phyloP scores from a whole-genome alignment of 2,329 filamentous ascomycete genomes.

The Sporothrix sp. region DNA sequence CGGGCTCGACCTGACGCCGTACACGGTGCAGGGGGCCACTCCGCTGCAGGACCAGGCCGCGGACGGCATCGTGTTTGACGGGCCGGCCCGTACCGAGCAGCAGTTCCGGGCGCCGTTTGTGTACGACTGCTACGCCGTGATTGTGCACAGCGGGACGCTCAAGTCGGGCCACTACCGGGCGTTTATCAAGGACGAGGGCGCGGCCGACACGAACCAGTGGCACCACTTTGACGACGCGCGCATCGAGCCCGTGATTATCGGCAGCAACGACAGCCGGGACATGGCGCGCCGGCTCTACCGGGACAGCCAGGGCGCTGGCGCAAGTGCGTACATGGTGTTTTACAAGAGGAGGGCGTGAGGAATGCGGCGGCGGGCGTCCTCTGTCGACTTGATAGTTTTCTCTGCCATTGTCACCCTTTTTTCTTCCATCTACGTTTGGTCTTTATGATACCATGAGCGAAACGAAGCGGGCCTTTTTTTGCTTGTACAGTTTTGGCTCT shows the following conservation, averaged over 20 bases:
- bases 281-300: slow-evolving; percentile 18
- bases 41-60: slow-evolving; percentile 1
- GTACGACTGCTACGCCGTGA: slow-evolving; percentile 81
- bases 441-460: slow-evolving; percentile 11
- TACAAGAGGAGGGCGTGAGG: slow-evolving; percentile 15
- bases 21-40: slow-evolving; percentile 16
- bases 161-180: slow-evolving; percentile 73
- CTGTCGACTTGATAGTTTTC: background rate
- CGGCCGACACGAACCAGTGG: slow-evolving; percentile 30
- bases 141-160: slow-evolving; percentile 63
- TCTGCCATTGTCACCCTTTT: background rate
- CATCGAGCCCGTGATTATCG: slow-evolving; percentile 18
- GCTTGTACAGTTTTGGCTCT: background rate
- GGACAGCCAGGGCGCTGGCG: slow-evolving; percentile 12
- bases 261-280: slow-evolving; percentile 18
- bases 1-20: slow-evolving; percentile 49
- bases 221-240: slow-evolving; percentile 37
- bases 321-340: slow-evolving; percentile 20
- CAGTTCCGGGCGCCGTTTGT: slow-evolving; percentile 46
- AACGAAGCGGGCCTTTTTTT: slow-evolving; percentile 1
- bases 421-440: background rate
- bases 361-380: background rate
- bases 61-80: slow-evolving; percentile 27
- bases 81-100: slow-evolving; percentile 19
- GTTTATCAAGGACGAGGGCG: slow-evolving; percentile 50